phyloP scores from a whole-genome alignment of 768 basidiomycete species.

The Termitomyces sp. region DNA sequence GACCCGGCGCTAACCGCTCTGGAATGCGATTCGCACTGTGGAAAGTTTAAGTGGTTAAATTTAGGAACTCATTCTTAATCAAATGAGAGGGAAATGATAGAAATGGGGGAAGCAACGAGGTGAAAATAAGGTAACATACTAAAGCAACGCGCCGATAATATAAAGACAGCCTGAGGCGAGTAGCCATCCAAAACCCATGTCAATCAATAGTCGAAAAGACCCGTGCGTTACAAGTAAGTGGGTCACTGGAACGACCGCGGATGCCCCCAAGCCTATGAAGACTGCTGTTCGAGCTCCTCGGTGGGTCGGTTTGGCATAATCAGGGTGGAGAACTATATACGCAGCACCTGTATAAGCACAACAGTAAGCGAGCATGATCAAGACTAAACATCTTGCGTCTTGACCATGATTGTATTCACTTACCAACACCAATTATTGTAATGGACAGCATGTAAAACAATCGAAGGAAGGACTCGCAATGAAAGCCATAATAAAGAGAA shows the following conservation, averaged over 20 bases:
- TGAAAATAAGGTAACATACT: constrained; percentile 52
- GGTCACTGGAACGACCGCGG: constrained; percentile 63
- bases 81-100: constrained; percentile 21
- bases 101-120: constrained; percentile 15
- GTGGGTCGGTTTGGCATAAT: constrained; percentile 73
- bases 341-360: constrained; percentile 46
- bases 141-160: constrained; percentile 76
- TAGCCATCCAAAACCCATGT: constrained; percentile 74
- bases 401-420: constrained; percentile 33
- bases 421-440: constrained; percentile 55
- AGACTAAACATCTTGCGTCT: constrained; percentile 6
- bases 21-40: constrained; percentile 81
- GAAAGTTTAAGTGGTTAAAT: constrained; percentile 22
- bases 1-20: constrained; percentile 71
- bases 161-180: constrained; percentile 71
- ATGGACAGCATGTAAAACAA: constrained; percentile 55
- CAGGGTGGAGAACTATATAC: constrained; percentile 76
- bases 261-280: constrained; percentile 77
- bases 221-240: constrained; percentile 67
- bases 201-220: constrained; percentile 45
- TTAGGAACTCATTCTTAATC: constrained; percentile 10
- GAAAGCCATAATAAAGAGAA: constrained; percentile 76
- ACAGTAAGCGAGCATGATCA: constrained; percentile 11
- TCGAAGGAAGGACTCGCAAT: constrained; percentile 56
- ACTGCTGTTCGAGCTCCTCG: constrained; percentile 74